Evolutionary conservation across 345 rosid species (phyloP).

Genomic region (Noccaea caerulescens): DNA sequence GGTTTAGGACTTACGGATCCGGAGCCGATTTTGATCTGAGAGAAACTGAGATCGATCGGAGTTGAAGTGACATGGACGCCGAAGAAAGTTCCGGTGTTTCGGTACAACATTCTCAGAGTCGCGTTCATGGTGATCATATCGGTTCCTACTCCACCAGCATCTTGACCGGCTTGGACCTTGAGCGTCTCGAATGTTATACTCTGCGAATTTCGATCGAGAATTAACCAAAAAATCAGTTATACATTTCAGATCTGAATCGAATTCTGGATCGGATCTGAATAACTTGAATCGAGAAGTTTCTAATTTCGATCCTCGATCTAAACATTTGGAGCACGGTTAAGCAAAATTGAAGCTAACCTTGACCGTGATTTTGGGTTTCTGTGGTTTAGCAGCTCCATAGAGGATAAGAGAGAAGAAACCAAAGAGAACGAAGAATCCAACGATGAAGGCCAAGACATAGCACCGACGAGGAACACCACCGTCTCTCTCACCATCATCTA

Average conservation of each 20-base stretch:
- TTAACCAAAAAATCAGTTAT: background rate
- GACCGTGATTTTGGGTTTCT: constrained; percentile 84
- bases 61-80: constrained; percentile 88
- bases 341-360: constrained; percentile 50
- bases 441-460: constrained; percentile 71
- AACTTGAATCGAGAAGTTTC: background rate
- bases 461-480: constrained; percentile 82
- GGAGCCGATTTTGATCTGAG: constrained; percentile 69
- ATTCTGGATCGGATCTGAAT: background rate
- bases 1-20: constrained; percentile 67
- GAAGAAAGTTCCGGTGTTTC: constrained; percentile 90
- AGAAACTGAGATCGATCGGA: constrained; percentile 70
- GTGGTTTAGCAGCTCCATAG: constrained; percentile 85
- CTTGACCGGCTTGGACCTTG: constrained; percentile 92
- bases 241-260: constrained; percentile 8
- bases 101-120: constrained; percentile 69
- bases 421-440: constrained; percentile 86
- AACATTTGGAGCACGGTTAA: background rate
- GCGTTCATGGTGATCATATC: constrained; percentile 89
- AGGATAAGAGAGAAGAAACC: constrained; percentile 81
- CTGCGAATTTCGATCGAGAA: constrained; percentile 45
- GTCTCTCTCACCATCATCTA: constrained; percentile 73
- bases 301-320: background rate
- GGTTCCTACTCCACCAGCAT: constrained; percentile 81
- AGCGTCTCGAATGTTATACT: constrained; percentile 76